Conservation (phyloP, 1,139 yeast species). For the Groenewaldozyma auringiensis region DNA sequence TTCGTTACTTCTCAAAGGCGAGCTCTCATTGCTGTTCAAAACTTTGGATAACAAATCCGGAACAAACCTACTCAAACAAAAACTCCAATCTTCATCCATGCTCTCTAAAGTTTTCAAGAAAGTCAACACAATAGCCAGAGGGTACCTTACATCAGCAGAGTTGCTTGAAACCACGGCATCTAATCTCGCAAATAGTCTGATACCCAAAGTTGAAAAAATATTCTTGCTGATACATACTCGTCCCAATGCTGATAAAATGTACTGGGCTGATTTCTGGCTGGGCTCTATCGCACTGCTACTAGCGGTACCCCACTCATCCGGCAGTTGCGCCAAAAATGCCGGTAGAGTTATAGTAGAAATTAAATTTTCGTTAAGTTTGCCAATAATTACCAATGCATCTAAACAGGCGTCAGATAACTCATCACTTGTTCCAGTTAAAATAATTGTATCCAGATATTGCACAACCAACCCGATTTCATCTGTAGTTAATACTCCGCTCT, state of each 20-base stretch:
- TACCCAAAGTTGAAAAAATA: constrained; percentile 30
- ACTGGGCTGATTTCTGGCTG: constrained; percentile 12
- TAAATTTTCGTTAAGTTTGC: constrained; percentile 36
- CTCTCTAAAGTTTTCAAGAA: constrained; percentile 17
- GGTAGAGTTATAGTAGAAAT: constrained; percentile 58
- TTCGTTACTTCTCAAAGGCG: constrained; percentile 11
- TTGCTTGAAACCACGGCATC: constrained; percentile 12
- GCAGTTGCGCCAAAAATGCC: constrained; percentile 45
- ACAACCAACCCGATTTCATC: constrained; percentile 58
- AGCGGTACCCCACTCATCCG: constrained; percentile 27
- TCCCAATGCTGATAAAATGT: constrained; percentile 27
- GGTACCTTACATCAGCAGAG: constrained; percentile 11
- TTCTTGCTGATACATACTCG: constrained; percentile 26
- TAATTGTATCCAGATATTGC: constrained; percentile 58
- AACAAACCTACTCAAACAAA: constrained; percentile 17
- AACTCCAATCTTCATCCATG: constrained; percentile 13
- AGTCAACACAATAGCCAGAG: constrained; percentile 19
- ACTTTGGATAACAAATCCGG: constrained; percentile 20
- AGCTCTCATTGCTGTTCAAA: constrained; percentile 11
- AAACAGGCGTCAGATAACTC: constrained; percentile 35
- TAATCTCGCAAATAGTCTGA: constrained; percentile 29
- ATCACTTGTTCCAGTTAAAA: constrained; percentile 41
- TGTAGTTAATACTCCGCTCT: constrained; percentile 36
- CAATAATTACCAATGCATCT: constrained; percentile 46
- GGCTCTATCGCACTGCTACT: constrained; percentile 22